Conservation (phyloP, 768 basidiomycete genomes). For the Mycena rebaudengoi region DNA sequence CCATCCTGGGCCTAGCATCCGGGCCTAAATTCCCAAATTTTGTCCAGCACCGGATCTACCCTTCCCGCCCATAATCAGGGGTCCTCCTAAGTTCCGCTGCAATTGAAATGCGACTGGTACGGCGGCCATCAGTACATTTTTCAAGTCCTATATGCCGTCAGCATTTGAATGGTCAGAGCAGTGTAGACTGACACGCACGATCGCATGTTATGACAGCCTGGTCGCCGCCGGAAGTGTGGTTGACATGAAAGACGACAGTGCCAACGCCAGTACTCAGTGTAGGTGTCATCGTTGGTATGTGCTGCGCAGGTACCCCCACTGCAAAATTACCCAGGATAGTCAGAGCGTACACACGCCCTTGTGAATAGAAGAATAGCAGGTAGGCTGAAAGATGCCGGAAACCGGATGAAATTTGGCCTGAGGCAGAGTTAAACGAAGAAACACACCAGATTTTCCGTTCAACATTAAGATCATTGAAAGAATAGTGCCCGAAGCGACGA, state of each 20-base stretch:
- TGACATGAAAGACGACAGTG: neutral
- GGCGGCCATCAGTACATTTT: too few species aligned
- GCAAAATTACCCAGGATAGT: slow-evolving; percentile 16
- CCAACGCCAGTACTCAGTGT: neutral
- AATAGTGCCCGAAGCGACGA: slow-evolving; percentile 11
- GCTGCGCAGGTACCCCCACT: neutral
- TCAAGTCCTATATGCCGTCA: too few species aligned
- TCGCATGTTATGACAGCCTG: neutral
- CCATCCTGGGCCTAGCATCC: too few species aligned
- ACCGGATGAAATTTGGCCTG: neutral
- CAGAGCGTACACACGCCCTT: slow-evolving; percentile 18
- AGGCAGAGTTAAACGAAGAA: neutral
- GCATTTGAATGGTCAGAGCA: too few species aligned
- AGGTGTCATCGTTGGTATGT: neutral
- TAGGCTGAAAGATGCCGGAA: neutral
- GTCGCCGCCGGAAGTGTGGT: neutral
- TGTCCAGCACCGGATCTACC: too few species aligned
- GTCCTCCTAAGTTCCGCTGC: too few species aligned
- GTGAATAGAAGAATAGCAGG: slow-evolving; percentile 2
- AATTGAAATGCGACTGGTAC: too few species aligned
- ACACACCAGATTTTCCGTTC: neutral
- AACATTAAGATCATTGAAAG: slow-evolving; percentile 1
- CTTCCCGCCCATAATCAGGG: too few species aligned
- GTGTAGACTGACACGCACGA: neutral
- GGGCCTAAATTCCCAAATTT: too few species aligned